phyloP scores from a whole-genome alignment of 2,329 filamentous ascomycete genomes.

The Ilyonectria destructans region DNA sequence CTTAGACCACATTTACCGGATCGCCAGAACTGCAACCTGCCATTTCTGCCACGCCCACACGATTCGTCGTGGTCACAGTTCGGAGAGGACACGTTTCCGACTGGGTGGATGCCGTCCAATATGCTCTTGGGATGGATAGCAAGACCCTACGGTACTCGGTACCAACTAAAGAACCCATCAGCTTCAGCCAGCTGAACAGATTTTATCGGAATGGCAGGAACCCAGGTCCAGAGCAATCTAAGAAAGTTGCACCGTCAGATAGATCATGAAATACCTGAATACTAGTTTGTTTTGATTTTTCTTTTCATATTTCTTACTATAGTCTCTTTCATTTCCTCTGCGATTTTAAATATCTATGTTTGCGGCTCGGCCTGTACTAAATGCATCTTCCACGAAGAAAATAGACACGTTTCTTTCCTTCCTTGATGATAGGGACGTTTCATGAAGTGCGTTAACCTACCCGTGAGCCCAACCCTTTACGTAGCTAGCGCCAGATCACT shows the following conservation, averaged over 20 bases:
- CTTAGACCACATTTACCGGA: conserved; percentile 26
- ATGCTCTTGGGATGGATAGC: conserved; percentile 25
- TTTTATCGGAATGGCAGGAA: conserved; percentile 15
- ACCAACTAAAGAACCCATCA: conserved; percentile 5
- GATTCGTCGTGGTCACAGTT: conserved; percentile 29
- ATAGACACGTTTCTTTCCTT: too few species aligned
- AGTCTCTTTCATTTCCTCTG: too few species aligned
- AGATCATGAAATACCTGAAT: not conserved
- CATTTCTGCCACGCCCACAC: conserved; percentile 20
- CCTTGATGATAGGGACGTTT: too few species aligned
- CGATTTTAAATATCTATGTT: too few species aligned
- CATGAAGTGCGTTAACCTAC: too few species aligned
- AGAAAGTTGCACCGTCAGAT: not conserved
- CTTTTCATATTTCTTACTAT: too few species aligned
- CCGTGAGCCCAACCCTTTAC: too few species aligned
- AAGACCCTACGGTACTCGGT: conserved; percentile 22
- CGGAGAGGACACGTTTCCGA: conserved; percentile 26
- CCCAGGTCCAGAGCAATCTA: not conserved
- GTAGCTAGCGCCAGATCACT: too few species aligned
- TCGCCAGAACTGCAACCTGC: conserved; percentile 25
- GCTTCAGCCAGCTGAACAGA: conserved; percentile 14
- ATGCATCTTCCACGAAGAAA: too few species aligned
- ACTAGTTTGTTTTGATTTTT: not conserved
- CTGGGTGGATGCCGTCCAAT: conserved; percentile 30
- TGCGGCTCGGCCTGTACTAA: too few species aligned